Evolutionary conservation across 2,329 filamentous ascomycete species (phyloP).

Genomic region (Gyromitra esculenta): DNA sequence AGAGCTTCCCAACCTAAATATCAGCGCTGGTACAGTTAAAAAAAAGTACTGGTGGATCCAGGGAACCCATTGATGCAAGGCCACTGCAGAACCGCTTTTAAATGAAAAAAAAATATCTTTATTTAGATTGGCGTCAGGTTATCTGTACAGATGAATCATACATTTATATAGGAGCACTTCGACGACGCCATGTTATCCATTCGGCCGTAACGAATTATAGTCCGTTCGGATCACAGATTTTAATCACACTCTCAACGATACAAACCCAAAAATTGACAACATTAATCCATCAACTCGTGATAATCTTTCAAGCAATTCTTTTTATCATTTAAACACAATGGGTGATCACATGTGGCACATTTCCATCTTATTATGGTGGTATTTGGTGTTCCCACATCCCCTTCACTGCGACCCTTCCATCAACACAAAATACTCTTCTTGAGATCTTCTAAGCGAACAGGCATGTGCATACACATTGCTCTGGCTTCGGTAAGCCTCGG

Average conservation of each 20-base stretch:
- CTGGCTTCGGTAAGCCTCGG: neutral
- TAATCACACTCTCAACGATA: conserved; percentile 3
- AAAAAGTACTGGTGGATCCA: too few species aligned
- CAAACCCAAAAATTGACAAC: conserved; percentile 1
- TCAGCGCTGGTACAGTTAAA: too few species aligned
- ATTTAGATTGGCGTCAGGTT: too few species aligned
- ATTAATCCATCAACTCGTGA: conserved; percentile 6
- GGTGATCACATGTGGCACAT: conserved; percentile 11
- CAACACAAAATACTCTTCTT: conserved; percentile 19
- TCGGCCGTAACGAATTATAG: conserved; percentile 19
- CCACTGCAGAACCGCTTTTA: too few species aligned
- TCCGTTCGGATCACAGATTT: conserved; percentile 8
- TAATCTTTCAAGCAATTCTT: conserved; percentile 18
- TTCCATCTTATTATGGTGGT: conserved; percentile 8
- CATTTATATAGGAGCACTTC: too few species aligned
- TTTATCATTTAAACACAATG: conserved; percentile 18
- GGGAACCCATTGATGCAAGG: too few species aligned
- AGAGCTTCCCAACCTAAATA: too few species aligned
- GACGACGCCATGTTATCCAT: too few species aligned
- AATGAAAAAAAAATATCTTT: too few species aligned
- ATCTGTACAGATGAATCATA: too few species aligned
- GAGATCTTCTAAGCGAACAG: neutral
- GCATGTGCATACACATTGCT: conserved; percentile 12
- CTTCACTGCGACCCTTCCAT: conserved; percentile 10
- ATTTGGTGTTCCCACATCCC: conserved; percentile 7